These are phyloP conservation scores for Psophocarpus tetragonolobus DNA, from an alignment of 306 rosid genomes.

Conservation along the genomic window DNA sequence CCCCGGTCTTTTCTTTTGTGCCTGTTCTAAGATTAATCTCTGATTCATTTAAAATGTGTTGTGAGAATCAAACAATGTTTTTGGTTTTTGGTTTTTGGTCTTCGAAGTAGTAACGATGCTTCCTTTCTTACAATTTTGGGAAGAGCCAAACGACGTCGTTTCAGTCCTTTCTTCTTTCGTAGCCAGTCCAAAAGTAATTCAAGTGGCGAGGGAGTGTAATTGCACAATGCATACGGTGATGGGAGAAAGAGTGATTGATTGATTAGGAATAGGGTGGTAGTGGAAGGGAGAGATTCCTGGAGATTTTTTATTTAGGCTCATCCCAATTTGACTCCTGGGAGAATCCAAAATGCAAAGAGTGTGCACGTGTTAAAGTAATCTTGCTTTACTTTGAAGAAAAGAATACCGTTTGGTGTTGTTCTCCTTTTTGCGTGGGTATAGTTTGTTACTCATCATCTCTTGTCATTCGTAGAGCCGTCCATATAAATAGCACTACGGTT, in stretches of 20 bases:
- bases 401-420: constrained; percentile 22
- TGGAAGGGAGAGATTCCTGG: background rate
- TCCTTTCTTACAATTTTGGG: background rate
- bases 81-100: no score
- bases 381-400: constrained; percentile 41
- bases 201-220: background rate
- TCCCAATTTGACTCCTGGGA: background rate
- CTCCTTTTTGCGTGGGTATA: background rate
- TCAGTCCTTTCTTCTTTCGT: background rate
- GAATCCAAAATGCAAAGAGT: constrained; percentile 28
- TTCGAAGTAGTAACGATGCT: no score
- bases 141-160: constrained; percentile 19
- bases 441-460: constrained; percentile 15
- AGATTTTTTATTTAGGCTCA: background rate
- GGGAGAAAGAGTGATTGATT: background rate
- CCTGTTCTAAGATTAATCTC: no score
- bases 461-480: constrained; percentile 16
- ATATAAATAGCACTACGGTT: background rate
- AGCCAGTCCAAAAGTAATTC: background rate
- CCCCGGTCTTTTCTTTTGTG: no score
- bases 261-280: background rate
- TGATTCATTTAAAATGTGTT: no score
- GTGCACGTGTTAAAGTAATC: constrained; percentile 38
- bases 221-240: background rate
- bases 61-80: no score